phyloP scores from a whole-genome alignment of 176 grass and related monocot genomes.

The Phyllostachys edulis region DNA sequence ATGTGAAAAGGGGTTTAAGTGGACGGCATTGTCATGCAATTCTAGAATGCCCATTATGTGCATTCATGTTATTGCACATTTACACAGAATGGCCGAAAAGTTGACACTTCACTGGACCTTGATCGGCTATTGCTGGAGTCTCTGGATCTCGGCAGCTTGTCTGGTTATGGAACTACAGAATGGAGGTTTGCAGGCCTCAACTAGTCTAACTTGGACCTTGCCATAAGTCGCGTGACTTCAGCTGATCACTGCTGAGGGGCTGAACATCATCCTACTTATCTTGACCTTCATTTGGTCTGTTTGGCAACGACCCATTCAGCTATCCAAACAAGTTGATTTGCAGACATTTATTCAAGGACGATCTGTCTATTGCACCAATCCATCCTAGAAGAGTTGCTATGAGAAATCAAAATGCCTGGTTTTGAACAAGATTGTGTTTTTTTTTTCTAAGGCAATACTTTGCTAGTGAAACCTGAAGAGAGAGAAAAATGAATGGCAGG shows the following conservation, averaged over 20 bases:
- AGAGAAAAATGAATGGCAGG: neutral
- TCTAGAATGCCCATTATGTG: neutral
- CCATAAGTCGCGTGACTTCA: neutral
- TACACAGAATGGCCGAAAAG: neutral
- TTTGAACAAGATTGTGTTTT: neutral
- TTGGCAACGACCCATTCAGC: neutral
- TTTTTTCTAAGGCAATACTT: neutral
- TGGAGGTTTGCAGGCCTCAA: neutral
- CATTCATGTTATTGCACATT: neutral
- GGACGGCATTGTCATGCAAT: neutral
- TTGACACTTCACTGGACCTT: neutral
- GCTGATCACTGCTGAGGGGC: neutral
- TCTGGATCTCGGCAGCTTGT: neutral
- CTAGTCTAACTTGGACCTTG: neutral
- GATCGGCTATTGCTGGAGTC: neutral
- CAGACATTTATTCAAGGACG: neutral
- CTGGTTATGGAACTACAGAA: neutral
- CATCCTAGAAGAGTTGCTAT: neutral
- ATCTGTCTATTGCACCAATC: neutral
- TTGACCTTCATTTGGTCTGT: neutral
- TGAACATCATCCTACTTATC: neutral
- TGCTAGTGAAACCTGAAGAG: neutral
- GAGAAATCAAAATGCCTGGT: neutral
- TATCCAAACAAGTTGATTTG: neutral
- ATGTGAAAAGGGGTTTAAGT: neutral